Base-by-base conservation (phyloP, 2,329 filamentous ascomycete genomes). In the Aspergillus thermomutatus region DNA sequence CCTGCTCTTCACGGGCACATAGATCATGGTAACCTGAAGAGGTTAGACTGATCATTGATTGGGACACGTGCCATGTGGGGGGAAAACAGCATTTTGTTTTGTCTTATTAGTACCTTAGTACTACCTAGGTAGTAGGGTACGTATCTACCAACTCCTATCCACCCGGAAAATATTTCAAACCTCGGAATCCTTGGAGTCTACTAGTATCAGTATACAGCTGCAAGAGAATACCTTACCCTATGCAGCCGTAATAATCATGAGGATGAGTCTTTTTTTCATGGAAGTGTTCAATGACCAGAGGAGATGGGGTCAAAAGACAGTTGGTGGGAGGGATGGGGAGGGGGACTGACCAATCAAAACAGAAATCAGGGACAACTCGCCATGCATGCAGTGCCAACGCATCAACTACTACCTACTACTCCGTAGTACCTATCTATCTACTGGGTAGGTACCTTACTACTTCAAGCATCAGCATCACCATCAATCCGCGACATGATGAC, bases 341-440 rank as follows among this genome's bases (percentile, higher is more conserved):
- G 65, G 61, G 49, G 62, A 53, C 59, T 59, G 58, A 60, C 69
- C 62, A 70, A 71, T 70, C 67, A 71, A 50, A 43, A 26, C 43
- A 11, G 11, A 17, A 34, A 48, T 43, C 45, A 43, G 49, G 59
- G 54, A 56, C 62, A 58, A 62, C 66, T 64, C 59, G 64, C 68
- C 64, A 68, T 70, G 69, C 69, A 72, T 71, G 68, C 67, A 69
- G 51, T 71, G 69, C 63, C 63, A 65, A 54, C 63, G 53, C 63
- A 65, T 64, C 63, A 54, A 43, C 46, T 53, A 21, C 28, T 26
- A n/a, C n/a, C n/a, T n/a, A n/a, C n/a, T n/a, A n/a, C n/a, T n/a
- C n/a, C n/a, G n/a, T n/a, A n/a, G n/a, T n/a, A n/a, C n/a, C n/a
- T n/a, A n/a, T n/a, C n/a, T n/a, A n/a, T n/a, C n/a, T n/a, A n/a